These are phyloP conservation scores for Chionographis japonica DNA, from an alignment of 106 monocot species.

Conservation along the genomic window DNA sequence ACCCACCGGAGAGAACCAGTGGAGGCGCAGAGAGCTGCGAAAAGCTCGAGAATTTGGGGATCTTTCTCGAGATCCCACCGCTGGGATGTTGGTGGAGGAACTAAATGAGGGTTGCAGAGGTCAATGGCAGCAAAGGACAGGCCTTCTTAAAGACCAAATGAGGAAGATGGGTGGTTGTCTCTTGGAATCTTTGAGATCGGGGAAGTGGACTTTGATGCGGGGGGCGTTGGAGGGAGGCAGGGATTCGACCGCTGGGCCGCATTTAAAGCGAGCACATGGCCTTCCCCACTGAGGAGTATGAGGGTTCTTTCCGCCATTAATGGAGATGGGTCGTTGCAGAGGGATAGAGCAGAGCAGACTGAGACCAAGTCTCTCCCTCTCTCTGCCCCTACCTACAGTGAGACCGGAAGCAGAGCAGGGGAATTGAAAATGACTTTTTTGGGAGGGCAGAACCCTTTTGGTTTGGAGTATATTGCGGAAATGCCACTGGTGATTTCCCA, in stretches of 20 bases:
- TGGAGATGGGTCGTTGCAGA: neutral
- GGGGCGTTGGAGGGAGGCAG: neutral
- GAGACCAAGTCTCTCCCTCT: neutral
- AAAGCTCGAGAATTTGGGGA: no score
- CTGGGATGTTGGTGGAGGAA: neutral
- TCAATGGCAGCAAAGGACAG: neutral
- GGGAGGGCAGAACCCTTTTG: neutral
- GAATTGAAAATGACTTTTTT: no score
- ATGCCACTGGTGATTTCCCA: no score
- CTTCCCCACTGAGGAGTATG: neutral
- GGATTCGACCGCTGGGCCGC: neutral
- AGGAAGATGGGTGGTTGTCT: no score
- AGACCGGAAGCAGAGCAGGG: neutral
- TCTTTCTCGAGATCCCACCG: neutral
- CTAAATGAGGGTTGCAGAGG: neutral
- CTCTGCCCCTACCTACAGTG: no score
- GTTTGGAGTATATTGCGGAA: no score
- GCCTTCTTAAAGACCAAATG: neutral
- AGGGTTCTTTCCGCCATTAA: constrained; percentile 13
- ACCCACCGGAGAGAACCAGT: no score
- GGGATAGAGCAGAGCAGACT: neutral
- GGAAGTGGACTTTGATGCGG: neutral
- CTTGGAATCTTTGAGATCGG: neutral
- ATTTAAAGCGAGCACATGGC: constrained; percentile 24
- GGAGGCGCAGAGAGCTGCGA: no score